Percentiles rank a stretch among this genome's conserved stretches.
These are phyloP conservation scores for Ceratobasidium sp. DNA, from an alignment of 1,284 basidiomycete species.

Conservation along the genomic window DNA sequence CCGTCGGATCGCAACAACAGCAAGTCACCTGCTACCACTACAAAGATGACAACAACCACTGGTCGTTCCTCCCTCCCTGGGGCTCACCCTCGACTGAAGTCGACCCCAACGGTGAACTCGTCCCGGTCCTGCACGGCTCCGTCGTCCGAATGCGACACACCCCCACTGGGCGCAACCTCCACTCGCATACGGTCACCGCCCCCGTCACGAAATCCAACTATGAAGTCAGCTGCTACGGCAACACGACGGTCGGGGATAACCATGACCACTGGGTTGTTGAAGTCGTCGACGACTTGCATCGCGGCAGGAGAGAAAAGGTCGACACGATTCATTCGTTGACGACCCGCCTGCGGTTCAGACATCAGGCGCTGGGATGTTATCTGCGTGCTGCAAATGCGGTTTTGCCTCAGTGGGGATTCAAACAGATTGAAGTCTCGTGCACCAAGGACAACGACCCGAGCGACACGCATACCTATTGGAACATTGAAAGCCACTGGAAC, in stretches of 20 bases:
- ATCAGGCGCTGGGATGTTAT: conserved; percentile 83
- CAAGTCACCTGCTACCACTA: conserved; percentile 99
- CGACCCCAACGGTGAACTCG: conserved; percentile 62
- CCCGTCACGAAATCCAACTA: conserved; percentile 90
- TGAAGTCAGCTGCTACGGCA: conserved; percentile 94
- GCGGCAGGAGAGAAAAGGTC: conserved; percentile 63
- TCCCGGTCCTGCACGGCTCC: conserved; percentile 66
- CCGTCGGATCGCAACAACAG: conserved; percentile 91
- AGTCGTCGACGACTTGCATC: conserved; percentile 86
- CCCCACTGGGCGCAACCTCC: conserved; percentile 88
- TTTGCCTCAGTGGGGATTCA: conserved; percentile 98
- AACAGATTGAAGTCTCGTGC: conserved; percentile 96
- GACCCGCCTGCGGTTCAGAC: conserved; percentile 85
- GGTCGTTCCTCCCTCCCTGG: conserved; percentile 84
- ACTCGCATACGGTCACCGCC: conserved; percentile 87
- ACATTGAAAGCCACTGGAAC: conserved; percentile 97
- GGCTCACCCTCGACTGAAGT: conserved; percentile 69
- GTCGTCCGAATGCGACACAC: conserved; percentile 81
- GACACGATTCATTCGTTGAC: conserved; percentile 86
- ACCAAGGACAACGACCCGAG: conserved; percentile 84
- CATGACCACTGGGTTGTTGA: conserved; percentile 95
- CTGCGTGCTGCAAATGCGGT: conserved; percentile 87
- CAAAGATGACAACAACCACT: conserved; percentile 98
- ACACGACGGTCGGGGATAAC: conserved; percentile 81
- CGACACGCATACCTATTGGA: conserved; percentile 95